Percentiles rank a stretch among this genome's conserved stretches.
Conservation (phyloP, 2,329 filamentous ascomycete genomes). For the Diaporthe sp. region DNA sequence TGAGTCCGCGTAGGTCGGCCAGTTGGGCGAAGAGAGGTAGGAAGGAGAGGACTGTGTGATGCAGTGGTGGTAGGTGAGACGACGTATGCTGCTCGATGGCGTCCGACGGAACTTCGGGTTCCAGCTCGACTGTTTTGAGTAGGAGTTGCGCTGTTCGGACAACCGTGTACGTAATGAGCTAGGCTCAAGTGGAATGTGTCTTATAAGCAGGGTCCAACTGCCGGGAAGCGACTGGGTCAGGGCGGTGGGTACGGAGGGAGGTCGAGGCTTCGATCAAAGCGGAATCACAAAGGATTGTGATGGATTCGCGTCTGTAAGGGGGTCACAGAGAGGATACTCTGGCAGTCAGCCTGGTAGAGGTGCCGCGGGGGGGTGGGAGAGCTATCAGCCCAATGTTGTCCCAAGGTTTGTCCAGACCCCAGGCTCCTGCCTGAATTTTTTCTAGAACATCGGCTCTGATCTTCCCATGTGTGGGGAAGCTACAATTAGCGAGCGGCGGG, state of each 20-base stretch:
- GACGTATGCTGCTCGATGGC: conserved; percentile 15
- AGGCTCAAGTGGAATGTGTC: conserved; percentile 24
- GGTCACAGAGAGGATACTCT: neutral
- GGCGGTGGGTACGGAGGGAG: neutral
- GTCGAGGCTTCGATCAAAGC: conserved; percentile 1
- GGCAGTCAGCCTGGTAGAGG: conserved; percentile 3
- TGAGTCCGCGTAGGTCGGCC: neutral
- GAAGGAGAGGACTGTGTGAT: neutral
- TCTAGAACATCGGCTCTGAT: conserved; percentile 23
- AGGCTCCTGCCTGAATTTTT: conserved; percentile 17
- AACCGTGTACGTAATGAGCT: conserved; percentile 5
- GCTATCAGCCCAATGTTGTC: conserved; percentile 27
- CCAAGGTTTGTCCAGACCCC: conserved; percentile 2
- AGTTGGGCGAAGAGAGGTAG: neutral
- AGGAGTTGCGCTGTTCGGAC: neutral
- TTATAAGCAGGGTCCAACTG: conserved; percentile 16
- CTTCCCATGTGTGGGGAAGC: conserved; percentile 20
- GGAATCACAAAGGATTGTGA: conserved; percentile 4
- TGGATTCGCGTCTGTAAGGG: neutral
- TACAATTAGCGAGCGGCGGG: neutral
- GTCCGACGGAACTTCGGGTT: conserved; percentile 21
- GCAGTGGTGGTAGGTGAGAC: neutral
- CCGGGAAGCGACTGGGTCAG: neutral
- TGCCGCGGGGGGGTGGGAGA: conserved; percentile 8
- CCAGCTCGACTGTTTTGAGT: conserved; percentile 20